Base-by-base conservation (phyloP, 108 stramenopile species). In the Fragilaria crotonensis region DNA sequence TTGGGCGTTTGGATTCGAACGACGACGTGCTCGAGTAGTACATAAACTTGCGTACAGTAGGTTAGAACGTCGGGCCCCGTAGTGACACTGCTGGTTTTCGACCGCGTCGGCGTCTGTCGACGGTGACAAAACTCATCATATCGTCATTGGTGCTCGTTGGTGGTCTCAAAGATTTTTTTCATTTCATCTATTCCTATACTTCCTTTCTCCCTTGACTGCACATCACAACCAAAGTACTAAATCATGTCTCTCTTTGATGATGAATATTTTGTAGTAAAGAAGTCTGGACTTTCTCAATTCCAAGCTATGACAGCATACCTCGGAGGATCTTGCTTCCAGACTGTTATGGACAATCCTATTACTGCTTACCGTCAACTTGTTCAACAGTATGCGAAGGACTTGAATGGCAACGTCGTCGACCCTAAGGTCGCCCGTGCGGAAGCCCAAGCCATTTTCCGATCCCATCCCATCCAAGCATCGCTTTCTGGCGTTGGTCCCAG, bases 341-440 rank as follows among this genome's bases (percentile, higher is more conserved):
- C 93, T 5, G 77, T 95, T 33, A 67, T 87, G 51, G 93, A 95
- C 59, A 95, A 95, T 60, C 93, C 93, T 11, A 86, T 95, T 7
- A 95, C 93, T 41, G 89, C 93, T 33, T 94, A 94, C 74, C 84
- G 93, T 49, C 93, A 95, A 63, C 76, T 95, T 4, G 90, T 95
- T 20, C 93, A 95, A 63, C 93, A 95, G 63, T 95, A 88, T 61
- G 93, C 93, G 30, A 95, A 91, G 69, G 93, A 87, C 49, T 60
- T 79, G 25, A 72, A 78, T 25, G 89, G 93, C 1, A 95, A 91
- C 52, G 71, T 85, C 17, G 88, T 91, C 47, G 88, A 87, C 55
- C 93, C 89, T 30, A 85, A 83, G 52, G 70, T 95, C 36, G 87
- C 93, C 23, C 33, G 64, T 0, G 67, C 73, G 14, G 93, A n/a